Percentiles rank a stretch among this genome's conserved stretches.
These are phyloP conservation scores for Chromera velia DNA, from an alignment of 73 alveolate species.

Conservation along the genomic window DNA sequence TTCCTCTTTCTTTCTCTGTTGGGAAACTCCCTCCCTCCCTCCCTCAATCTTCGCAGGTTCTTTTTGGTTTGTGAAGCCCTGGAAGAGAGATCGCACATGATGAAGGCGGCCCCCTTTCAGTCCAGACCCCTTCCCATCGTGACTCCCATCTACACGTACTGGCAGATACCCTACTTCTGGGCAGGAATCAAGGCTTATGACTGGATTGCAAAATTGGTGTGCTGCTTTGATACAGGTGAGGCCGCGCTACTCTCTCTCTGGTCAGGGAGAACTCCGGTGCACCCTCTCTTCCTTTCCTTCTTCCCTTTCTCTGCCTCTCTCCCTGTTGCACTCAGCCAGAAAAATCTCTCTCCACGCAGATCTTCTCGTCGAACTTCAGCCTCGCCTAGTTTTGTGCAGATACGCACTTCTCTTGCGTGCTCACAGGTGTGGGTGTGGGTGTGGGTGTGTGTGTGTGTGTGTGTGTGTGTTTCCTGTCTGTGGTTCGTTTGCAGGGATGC, in stretches of 20 bases:
- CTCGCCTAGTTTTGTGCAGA: no score
- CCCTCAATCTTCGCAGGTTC: no score
- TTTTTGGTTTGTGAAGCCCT: constrained; percentile 65
- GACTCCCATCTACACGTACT: constrained; percentile 56
- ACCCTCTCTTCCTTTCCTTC: constrained; percentile 5
- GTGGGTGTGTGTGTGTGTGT: no score
- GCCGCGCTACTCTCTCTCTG: no score
- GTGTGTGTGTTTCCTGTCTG: no score
- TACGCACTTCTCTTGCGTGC: no score
- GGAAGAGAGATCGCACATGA: constrained; percentile 64
- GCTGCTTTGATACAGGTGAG: constrained; percentile 21
- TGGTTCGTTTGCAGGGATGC: neutral
- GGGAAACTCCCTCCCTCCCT: no score
- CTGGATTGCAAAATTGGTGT: constrained; percentile 32
- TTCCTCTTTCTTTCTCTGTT: no score
- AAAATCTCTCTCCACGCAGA: no score
- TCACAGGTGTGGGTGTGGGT: no score
- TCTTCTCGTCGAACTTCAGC: no score
- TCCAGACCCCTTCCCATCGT: constrained; percentile 59
- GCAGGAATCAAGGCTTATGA: constrained; percentile 67
- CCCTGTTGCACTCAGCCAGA: neutral
- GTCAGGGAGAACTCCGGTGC: no score
- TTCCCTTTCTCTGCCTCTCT: neutral
- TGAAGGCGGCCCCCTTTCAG: constrained; percentile 58
- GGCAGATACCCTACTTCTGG: constrained; percentile 57